Evolutionary conservation across 148 eudicot genomes (phyloP).

Genomic region (Nepenthes mirabilis): DNA sequence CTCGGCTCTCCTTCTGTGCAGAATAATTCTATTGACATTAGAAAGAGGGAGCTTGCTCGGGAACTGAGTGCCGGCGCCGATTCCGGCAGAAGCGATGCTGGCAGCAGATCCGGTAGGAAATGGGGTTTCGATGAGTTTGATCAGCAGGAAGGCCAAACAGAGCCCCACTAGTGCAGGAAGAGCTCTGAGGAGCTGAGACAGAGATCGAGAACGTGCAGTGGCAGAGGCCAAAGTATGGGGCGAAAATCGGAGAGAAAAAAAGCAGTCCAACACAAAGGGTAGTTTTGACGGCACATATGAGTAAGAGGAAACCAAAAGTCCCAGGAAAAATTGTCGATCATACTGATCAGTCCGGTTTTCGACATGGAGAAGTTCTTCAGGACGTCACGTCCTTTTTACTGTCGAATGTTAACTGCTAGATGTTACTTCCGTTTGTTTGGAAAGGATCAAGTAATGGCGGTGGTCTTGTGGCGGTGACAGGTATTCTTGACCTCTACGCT

Average conservation of each 20-base stretch:
- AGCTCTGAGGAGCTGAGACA: conserved; percentile 57
- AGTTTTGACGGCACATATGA: conserved; percentile 43
- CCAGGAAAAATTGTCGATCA: too few relatives aligned
- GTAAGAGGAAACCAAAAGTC: neutral
- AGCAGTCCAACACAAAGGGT: conserved; percentile 38
- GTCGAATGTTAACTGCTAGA: too few relatives aligned
- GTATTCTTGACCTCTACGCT: neutral
- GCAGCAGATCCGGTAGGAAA: conserved; percentile 63
- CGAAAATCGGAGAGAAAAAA: conserved; percentile 81
- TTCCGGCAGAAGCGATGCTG: conserved; percentile 41
- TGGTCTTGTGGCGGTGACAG: neutral
- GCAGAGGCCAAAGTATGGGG: conserved; percentile 99
- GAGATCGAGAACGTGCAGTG: conserved; percentile 83
- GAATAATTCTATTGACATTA: conserved; percentile 58
- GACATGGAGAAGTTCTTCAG: too few relatives aligned
- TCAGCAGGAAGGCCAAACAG: conserved; percentile 41
- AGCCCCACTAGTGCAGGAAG: conserved; percentile 70
- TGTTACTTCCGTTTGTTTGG: too few relatives aligned
- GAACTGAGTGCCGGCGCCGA: conserved; percentile 50
- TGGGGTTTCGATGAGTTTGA: conserved; percentile 52
- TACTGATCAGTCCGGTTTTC: too few relatives aligned
- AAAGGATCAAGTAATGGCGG: too few relatives aligned
- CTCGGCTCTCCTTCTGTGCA: conserved; percentile 57
- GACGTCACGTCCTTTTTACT: too few relatives aligned
- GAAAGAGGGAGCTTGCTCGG: conserved; percentile 43